Conservation (phyloP, 345 rosid species). For the Kandelia obovata region DNA sequence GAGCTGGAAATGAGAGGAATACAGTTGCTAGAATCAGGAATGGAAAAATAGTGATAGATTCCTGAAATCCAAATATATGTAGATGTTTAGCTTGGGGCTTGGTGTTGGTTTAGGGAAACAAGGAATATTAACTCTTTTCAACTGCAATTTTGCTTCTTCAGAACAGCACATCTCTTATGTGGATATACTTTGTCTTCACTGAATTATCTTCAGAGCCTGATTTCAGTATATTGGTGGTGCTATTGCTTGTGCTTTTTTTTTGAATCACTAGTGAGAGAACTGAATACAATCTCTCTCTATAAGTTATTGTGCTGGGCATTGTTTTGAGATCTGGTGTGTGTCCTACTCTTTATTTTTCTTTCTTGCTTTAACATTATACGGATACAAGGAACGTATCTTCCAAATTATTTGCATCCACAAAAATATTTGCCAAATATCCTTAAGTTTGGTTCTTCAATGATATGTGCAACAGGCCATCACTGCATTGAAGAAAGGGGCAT, state of each 20-base stretch:
- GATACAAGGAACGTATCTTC: not conserved
- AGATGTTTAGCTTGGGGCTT: not conserved
- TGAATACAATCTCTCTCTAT: slow-evolving; percentile 1
- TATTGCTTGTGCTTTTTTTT: not conserved
- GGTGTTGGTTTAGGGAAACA: not conserved
- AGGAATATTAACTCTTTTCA: not conserved
- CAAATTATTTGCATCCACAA: not conserved
- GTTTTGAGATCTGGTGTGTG: not conserved
- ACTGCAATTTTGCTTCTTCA: not conserved
- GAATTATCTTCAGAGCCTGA: not conserved
- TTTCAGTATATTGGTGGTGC: not conserved
- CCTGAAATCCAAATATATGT: not conserved
- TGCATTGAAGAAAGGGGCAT: slow-evolving; percentile 93
- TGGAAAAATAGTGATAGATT: not conserved
- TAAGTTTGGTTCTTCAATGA: slow-evolving; percentile 30
- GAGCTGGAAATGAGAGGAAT: not conserved
- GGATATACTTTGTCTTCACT: no score
- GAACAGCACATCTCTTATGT: not conserved
- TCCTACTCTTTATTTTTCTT: not conserved
- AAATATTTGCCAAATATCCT: slow-evolving; percentile 24
- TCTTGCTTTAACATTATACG: not conserved
- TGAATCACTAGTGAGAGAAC: not conserved
- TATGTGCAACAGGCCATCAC: slow-evolving; percentile 77
- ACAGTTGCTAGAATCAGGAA: not conserved
- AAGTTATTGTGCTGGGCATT: not conserved